These are phyloP conservation scores for Neonectria sp. DNA, from an alignment of 2,329 filamentous ascomycete species.

Conservation along the genomic window DNA sequence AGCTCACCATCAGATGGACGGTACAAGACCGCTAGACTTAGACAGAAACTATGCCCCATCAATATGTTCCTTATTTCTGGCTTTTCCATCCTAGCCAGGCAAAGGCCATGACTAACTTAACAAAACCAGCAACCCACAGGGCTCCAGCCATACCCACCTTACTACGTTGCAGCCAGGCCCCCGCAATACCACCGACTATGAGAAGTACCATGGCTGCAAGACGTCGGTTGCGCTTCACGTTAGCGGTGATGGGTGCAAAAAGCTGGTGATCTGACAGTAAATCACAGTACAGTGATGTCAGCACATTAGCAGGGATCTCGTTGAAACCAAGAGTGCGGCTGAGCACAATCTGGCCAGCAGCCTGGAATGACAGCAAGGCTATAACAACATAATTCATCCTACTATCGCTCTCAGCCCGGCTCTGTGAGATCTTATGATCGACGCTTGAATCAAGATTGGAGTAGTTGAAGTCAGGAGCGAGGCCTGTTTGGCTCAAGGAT, in stretches of 20 bases:
- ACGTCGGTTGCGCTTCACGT: slow-evolving; percentile 66
- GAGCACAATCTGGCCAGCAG: slow-evolving; percentile 67
- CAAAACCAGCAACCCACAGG: not conserved
- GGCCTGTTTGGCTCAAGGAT: slow-evolving; percentile 62
- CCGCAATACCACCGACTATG: not conserved
- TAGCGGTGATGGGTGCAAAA: slow-evolving; percentile 57
- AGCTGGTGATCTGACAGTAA: slow-evolving; percentile 65
- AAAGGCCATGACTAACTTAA: not conserved
- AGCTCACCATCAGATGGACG: too few relatives aligned
- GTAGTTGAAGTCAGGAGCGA: slow-evolving; percentile 38
- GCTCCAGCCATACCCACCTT: not conserved
- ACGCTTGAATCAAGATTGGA: slow-evolving; percentile 7
- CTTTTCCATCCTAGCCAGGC: not conserved
- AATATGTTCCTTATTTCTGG: not conserved
- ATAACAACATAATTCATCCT: slow-evolving; percentile 55
- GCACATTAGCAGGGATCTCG: slow-evolving; percentile 68
- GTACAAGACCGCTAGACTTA: too few relatives aligned
- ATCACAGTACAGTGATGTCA: slow-evolving; percentile 70
- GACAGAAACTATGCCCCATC: too few relatives aligned
- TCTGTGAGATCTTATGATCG: not conserved
- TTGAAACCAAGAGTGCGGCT: slow-evolving; percentile 65
- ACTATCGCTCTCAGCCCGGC: slow-evolving; percentile 10
- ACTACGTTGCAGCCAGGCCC: slow-evolving; percentile 37
- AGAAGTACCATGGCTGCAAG: slow-evolving; percentile 54
- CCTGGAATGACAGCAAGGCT: slow-evolving; percentile 67